Conservation (phyloP, 208 protist genomes). For the Trypanosoma lewisi region DNA sequence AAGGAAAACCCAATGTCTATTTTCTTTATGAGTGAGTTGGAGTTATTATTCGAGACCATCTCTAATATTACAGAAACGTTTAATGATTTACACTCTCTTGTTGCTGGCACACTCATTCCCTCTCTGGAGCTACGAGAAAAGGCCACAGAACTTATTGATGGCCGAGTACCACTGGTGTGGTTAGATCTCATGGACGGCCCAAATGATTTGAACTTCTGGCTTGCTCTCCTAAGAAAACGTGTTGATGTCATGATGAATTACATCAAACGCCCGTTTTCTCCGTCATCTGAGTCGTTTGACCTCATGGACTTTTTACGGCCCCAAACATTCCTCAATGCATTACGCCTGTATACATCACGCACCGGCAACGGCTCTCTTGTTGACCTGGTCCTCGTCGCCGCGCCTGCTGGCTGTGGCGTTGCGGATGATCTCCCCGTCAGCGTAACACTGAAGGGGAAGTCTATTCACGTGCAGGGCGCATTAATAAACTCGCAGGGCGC, state of each 20-base stretch:
- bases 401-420: constrained; percentile 24
- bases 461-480: constrained; percentile 79
- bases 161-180: constrained; percentile 87
- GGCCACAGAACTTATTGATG: constrained; percentile 76
- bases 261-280: constrained; percentile 31
- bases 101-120: constrained; percentile 86
- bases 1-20: constrained; percentile 79
- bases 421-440: constrained; percentile 26
- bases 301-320: constrained; percentile 90
- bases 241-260: constrained; percentile 46
- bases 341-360: constrained; percentile 93
- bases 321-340: constrained; percentile 93
- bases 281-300: constrained; percentile 59
- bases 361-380: constrained; percentile 63
- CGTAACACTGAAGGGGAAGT: constrained; percentile 52
- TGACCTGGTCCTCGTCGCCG: constrained; percentile 68
- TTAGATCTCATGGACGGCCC: constrained; percentile 84
- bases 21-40: constrained; percentile 92
- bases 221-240: constrained; percentile 66
- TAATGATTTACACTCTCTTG: constrained; percentile 56
- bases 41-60: constrained; percentile 63
- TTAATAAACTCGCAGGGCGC: constrained; percentile 36
- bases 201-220: constrained; percentile 74
- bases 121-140: constrained; percentile 57
- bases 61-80: constrained; percentile 64